Conservation (phyloP, 129 eudicot genomes). For the Scalesia atractyloides region DNA sequence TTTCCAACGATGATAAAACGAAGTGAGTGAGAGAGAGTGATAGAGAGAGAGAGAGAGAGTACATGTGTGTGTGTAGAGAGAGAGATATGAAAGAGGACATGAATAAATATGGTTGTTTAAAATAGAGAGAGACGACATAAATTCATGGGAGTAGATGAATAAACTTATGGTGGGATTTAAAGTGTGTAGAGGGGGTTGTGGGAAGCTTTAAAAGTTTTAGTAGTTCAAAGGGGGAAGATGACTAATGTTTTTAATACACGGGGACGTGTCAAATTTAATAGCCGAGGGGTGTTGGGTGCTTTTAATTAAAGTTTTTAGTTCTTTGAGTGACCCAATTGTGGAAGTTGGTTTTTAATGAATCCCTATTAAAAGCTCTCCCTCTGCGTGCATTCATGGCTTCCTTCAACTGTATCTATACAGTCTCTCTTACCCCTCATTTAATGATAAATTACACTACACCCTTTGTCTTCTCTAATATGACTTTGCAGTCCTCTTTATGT, state of each 20-base stretch:
- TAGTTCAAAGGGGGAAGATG: constrained; percentile 47
- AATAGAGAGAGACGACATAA: constrained; percentile 37
- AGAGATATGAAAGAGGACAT: constrained; percentile 14
- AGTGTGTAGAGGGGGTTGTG: constrained; percentile 50
- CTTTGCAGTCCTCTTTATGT: constrained; percentile 16
- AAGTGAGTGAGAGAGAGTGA: neutral
- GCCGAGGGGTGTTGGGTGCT: constrained; percentile 51
- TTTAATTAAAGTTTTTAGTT: constrained; percentile 45
- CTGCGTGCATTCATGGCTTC: constrained; percentile 53
- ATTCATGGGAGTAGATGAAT: constrained; percentile 48
- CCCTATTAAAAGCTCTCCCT: constrained; percentile 40
- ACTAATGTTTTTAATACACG: constrained; percentile 40
- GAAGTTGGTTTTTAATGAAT: constrained; percentile 63
- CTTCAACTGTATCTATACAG: constrained; percentile 66
- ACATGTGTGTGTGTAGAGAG: neutral
- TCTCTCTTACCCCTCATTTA: constrained; percentile 47
- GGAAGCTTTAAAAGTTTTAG: constrained; percentile 53
- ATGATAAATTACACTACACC: constrained; percentile 28
- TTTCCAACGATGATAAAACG: neutral
- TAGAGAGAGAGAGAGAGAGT: too few relatives aligned
- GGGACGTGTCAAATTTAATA: constrained; percentile 48
- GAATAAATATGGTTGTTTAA: constrained; percentile 38
- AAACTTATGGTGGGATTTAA: constrained; percentile 43
- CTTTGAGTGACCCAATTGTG: constrained; percentile 59
- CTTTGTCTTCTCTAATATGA: constrained; percentile 17